Conservation (phyloP, 371 early-diverging fungal species). For the Rhizomucor miehei region DNA sequence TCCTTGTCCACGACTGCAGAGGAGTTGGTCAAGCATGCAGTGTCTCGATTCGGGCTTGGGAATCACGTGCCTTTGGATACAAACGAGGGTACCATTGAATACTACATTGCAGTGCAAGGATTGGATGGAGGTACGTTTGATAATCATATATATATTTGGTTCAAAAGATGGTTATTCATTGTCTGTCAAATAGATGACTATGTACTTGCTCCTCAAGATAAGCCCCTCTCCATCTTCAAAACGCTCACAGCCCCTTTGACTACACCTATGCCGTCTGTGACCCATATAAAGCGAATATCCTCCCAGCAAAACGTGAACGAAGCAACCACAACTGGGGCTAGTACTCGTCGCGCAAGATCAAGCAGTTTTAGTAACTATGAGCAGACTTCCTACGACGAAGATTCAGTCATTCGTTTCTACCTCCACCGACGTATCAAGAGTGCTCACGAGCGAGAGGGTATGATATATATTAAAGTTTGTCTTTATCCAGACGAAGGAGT, state of each 20-base stretch:
- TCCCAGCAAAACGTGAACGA: slow-evolving; percentile 18
- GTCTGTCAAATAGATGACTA: slow-evolving; percentile 43
- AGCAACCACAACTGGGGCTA: slow-evolving; percentile 5
- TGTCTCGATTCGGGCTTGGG: slow-evolving; percentile 29
- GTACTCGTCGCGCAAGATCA: slow-evolving; percentile 24
- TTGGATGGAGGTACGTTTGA: slow-evolving; percentile 51
- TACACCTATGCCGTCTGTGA: slow-evolving; percentile 52
- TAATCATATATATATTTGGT: not conserved
- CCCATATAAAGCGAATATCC: slow-evolving; percentile 28
- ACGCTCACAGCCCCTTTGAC: slow-evolving; percentile 60
- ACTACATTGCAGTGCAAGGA: slow-evolving; percentile 56
- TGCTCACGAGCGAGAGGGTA: slow-evolving; percentile 34
- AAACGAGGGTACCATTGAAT: slow-evolving; percentile 28
- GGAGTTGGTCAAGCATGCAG: slow-evolving; percentile 48
- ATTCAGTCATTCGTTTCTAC: slow-evolving; percentile 43
- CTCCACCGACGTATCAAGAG: slow-evolving; percentile 42
- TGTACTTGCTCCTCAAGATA: slow-evolving; percentile 51
- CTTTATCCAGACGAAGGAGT: slow-evolving; percentile 33
- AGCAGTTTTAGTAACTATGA: slow-evolving; percentile 46
- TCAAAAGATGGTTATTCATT: not conserved
- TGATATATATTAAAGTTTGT: slow-evolving; percentile 43
- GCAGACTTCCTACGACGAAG: slow-evolving; percentile 40
- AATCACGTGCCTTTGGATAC: slow-evolving; percentile 13
- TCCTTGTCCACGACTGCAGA: slow-evolving; percentile 42
- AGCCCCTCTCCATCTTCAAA: slow-evolving; percentile 56